Evolutionary conservation across 164 flowering plant genomes (phyloP).

Genomic region (Annona cherimola): DNA sequence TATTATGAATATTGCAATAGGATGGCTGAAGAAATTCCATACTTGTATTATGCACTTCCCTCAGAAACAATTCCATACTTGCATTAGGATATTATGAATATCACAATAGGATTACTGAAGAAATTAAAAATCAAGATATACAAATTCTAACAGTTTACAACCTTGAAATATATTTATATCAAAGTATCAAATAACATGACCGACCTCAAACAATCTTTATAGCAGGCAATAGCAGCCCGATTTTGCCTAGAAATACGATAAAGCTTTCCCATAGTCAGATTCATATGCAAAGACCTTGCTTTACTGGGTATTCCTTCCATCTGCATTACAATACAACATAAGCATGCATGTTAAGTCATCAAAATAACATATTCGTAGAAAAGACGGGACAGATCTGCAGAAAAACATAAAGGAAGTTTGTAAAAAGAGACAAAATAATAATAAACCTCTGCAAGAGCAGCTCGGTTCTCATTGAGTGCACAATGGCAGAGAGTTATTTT

Average conservation of each 20-base stretch:
- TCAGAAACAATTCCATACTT: background rate
- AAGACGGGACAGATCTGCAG: background rate
- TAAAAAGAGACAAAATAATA: constrained; percentile 6
- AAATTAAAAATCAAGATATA: background rate
- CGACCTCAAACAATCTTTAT: constrained; percentile 88
- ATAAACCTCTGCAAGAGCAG: constrained; percentile 81
- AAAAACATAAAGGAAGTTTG: background rate
- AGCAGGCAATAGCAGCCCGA: constrained; percentile 74
- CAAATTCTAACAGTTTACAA: background rate
- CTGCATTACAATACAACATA: constrained; percentile 31
- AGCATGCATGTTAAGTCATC: background rate
- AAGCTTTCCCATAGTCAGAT: constrained; percentile 80
- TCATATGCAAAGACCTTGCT: constrained; percentile 80
- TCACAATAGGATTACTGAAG: background rate
- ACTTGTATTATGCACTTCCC: background rate
- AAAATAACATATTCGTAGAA: background rate
- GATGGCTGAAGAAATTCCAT: background rate
- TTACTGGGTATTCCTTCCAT: constrained; percentile 93
- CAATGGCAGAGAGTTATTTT: constrained; percentile 74
- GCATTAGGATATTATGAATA: background rate
- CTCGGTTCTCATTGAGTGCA: constrained; percentile 58
- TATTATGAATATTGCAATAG: background rate
- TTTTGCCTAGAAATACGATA: constrained; percentile 63
- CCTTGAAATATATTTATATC: background rate
- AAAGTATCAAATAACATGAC: constrained; percentile 4